Evolutionary conservation across 345 rosid species (phyloP).

Genomic region (Moricandia arvensis): DNA sequence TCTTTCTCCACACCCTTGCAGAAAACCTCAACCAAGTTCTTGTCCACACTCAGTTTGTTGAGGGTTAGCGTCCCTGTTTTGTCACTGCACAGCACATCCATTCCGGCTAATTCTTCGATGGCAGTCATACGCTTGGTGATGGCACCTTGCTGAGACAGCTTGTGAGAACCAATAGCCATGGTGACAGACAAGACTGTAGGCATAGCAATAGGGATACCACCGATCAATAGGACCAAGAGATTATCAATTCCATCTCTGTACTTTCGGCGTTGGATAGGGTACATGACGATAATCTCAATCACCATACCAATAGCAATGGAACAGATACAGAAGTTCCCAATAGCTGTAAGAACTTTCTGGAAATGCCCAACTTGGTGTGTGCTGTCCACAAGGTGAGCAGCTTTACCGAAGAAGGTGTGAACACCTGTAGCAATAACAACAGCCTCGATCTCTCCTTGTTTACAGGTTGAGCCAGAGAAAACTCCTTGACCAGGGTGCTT

Average conservation of each 20-base stretch:
- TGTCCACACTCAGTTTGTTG: background rate
- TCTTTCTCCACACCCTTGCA: background rate
- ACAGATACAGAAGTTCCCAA: constrained; percentile 45
- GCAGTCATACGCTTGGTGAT: background rate
- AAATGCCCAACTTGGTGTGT: constrained; percentile 36
- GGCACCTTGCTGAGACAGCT: background rate
- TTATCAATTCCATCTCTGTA: background rate
- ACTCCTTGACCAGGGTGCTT: constrained; percentile 40
- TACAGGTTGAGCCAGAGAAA: constrained; percentile 44
- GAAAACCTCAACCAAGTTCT: background rate
- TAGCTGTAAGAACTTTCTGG: constrained; percentile 48
- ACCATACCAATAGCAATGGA: constrained; percentile 31
- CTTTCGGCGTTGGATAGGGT: constrained; percentile 39
- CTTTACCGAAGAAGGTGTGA: constrained; percentile 35
- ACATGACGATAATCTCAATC: constrained; percentile 48
- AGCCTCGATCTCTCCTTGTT: constrained; percentile 43
- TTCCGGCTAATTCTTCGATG: background rate
- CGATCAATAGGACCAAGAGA: background rate
- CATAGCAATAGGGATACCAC: background rate
- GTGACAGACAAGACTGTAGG: background rate
- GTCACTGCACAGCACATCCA: background rate
- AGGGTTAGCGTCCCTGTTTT: background rate
- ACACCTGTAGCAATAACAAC: constrained; percentile 43
- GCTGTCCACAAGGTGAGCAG: too few species aligned
- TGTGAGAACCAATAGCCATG: background rate